Evolutionary conservation across 352 stramenopile species (phyloP).

Genomic region (Globisporangium lucens): DNA sequence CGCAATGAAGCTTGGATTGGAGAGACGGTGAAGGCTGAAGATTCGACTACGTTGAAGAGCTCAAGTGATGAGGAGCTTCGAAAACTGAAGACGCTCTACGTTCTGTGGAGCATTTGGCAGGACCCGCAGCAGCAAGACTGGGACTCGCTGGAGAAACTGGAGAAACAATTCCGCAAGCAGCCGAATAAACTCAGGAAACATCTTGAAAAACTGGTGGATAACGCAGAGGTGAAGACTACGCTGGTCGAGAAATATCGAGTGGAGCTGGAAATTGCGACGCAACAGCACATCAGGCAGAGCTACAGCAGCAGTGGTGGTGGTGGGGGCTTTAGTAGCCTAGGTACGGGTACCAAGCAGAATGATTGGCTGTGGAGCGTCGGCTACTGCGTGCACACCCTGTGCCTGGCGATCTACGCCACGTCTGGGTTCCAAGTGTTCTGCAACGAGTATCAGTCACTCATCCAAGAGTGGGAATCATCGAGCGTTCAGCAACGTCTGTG

Average conservation of each 20-base stretch:
- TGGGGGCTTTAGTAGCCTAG: background rate
- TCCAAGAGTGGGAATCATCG: background rate
- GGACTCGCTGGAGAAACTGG: slow-evolving; percentile 33
- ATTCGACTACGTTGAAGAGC: background rate
- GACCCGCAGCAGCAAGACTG: slow-evolving; percentile 4
- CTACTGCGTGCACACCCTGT: slow-evolving; percentile 67
- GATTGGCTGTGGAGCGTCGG: slow-evolving; percentile 18
- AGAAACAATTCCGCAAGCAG: slow-evolving; percentile 34
- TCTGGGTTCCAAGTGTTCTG: slow-evolving; percentile 50
- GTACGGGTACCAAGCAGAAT: background rate
- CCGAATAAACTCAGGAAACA: slow-evolving; percentile 14
- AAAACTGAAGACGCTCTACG: slow-evolving; percentile 25
- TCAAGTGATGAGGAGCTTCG: slow-evolving; percentile 1
- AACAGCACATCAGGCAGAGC: slow-evolving; percentile 20
- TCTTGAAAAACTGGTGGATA: slow-evolving; percentile 14
- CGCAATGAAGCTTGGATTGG: slow-evolving; percentile 31
- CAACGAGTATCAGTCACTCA: slow-evolving; percentile 34
- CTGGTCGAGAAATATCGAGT: slow-evolving; percentile 41
- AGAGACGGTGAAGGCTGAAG: background rate
- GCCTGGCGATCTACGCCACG: slow-evolving; percentile 45
- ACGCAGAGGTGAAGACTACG: slow-evolving; percentile 18
- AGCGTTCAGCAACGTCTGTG: slow-evolving; percentile 11
- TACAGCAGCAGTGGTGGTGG: background rate
- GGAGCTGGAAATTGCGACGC: slow-evolving; percentile 37
- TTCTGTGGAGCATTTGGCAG: slow-evolving; percentile 38